Conservation (phyloP, 306 rosid genomes). For the Adenanthera pavonina region DNA sequence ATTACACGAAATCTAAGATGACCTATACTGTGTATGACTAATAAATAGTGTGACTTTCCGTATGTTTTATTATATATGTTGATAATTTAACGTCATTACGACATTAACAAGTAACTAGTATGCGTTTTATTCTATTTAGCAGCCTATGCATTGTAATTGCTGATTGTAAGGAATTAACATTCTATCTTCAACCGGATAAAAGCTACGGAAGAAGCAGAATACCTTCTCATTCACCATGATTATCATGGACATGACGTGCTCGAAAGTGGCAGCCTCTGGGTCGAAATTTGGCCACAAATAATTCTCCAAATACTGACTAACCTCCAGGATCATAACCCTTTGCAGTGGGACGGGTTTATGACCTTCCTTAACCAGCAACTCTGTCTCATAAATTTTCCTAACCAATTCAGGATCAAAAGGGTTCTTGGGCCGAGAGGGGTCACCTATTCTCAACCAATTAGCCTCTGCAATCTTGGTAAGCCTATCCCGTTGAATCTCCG, state of each 20-base stretch:
- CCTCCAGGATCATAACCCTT: constrained; percentile 95
- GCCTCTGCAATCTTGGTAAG: constrained; percentile 84
- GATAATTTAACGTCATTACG: not conserved
- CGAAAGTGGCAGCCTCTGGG: constrained; percentile 67
- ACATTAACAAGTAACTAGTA: not conserved
- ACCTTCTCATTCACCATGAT: constrained; percentile 97
- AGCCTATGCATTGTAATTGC: not conserved
- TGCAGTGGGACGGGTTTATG: constrained; percentile 83
- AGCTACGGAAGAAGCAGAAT: constrained; percentile 1
- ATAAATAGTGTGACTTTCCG: too few species aligned
- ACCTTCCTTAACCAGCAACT: constrained; percentile 70
- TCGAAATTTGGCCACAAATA: constrained; percentile 87
- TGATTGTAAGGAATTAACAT: not conserved
- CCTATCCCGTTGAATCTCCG: constrained; percentile 90
- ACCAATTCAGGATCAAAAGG: constrained; percentile 73
- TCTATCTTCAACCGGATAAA: not conserved
- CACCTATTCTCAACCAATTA: constrained; percentile 71
- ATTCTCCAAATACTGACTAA: constrained; percentile 93
- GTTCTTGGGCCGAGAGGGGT: constrained; percentile 42
- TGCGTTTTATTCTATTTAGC: not conserved
- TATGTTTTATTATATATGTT: too few species aligned
- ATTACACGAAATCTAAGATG: too few species aligned
- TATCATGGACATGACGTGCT: constrained; percentile 94
- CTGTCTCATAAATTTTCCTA: constrained; percentile 74
- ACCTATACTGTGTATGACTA: too few species aligned